These are phyloP conservation scores for Trichosporon sp. DNA, from an alignment of 1,284 basidiomycete genomes.

Conservation along the genomic window DNA sequence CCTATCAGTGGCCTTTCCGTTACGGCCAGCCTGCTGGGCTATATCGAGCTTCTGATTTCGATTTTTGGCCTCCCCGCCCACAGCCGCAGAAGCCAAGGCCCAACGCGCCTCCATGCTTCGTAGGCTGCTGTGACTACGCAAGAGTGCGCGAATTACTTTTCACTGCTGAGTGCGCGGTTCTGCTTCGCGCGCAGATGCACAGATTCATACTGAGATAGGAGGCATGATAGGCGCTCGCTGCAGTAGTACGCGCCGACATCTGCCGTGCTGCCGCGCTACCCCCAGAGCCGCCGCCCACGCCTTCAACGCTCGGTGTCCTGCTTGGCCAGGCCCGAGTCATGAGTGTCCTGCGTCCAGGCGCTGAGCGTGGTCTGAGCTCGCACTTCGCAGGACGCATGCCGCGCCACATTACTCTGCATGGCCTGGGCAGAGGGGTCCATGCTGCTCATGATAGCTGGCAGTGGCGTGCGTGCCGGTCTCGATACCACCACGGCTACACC, in stretches of 20 bases:
- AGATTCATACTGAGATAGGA: neutral
- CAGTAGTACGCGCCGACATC: neutral
- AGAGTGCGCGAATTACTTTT: too few relatives aligned
- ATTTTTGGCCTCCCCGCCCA: too few relatives aligned
- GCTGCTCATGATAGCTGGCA: too few relatives aligned
- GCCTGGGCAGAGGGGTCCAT: too few relatives aligned
- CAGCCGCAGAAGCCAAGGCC: too few relatives aligned
- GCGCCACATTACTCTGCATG: neutral
- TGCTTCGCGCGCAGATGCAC: neutral
- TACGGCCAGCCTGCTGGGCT: neutral
- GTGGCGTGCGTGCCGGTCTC: neutral
- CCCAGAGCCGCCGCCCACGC: too few relatives aligned
- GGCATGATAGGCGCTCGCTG: neutral
- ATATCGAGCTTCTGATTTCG: neutral
- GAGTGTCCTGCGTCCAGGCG: neutral
- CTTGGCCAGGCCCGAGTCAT: neutral
- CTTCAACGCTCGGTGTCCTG: too few relatives aligned
- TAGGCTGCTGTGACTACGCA: too few relatives aligned
- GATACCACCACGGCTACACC: neutral
- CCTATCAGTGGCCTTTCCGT: neutral
- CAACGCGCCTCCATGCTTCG: too few relatives aligned
- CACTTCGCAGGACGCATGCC: neutral
- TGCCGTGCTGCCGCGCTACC: neutral
- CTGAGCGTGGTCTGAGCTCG: too few relatives aligned
- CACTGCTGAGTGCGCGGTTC: neutral